These are phyloP conservation scores for Mucor lusitanicus DNA, from an alignment of 371 early-diverging fungal species.

Conservation along the genomic window DNA sequence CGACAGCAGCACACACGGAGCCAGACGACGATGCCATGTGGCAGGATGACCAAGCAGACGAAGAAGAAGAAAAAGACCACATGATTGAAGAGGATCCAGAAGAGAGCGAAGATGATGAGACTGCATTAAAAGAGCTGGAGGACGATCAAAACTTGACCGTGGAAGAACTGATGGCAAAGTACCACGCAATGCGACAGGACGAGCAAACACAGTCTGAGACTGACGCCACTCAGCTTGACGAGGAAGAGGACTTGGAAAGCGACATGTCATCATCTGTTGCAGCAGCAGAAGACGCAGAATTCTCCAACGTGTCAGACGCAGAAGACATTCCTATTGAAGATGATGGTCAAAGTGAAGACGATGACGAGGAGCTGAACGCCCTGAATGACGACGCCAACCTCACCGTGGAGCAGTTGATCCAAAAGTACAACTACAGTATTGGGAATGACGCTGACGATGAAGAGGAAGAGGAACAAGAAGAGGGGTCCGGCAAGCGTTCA, in stretches of 20 bases:
- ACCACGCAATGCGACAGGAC: constrained; percentile 18
- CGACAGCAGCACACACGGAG: not conserved
- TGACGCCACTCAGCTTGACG: not conserved
- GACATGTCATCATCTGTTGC: not conserved
- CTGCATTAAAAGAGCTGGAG: constrained; percentile 32
- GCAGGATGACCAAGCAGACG: not conserved
- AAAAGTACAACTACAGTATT: constrained; percentile 40
- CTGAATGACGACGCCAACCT: constrained; percentile 56
- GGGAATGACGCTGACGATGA: constrained; percentile 15
- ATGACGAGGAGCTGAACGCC: constrained; percentile 53
- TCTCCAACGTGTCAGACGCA: constrained; percentile 11
- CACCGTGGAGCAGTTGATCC: constrained; percentile 60
- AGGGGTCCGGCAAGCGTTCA: not conserved
- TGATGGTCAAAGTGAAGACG: constrained; percentile 51
- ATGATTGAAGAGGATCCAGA: constrained; percentile 29
- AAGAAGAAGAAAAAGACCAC: constrained; percentile 26
- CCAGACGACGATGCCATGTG: constrained; percentile 26
- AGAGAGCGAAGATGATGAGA: constrained; percentile 36
- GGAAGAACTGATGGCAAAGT: constrained; percentile 58
- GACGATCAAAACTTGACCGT: constrained; percentile 53
- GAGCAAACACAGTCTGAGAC: not conserved
- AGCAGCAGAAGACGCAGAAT: constrained; percentile 10
- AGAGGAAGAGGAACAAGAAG: constrained; percentile 15
- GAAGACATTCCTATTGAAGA: constrained; percentile 34
- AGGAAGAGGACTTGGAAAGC: not conserved